phyloP scores from a whole-genome alignment of 2,329 filamentous ascomycete species.

The Botrytis tulipae region DNA sequence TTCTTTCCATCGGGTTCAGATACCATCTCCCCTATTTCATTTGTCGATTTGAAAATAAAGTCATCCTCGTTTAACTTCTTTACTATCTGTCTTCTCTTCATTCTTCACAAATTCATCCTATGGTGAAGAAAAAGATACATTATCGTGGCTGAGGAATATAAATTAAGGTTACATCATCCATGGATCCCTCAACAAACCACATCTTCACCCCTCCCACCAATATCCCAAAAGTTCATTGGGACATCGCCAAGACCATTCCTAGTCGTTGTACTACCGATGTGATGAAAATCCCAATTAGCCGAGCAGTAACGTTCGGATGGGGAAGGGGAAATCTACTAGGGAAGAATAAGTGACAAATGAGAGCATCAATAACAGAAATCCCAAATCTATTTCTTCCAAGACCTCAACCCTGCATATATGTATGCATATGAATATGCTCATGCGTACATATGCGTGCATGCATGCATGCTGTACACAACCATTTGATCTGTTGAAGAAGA shows the following conservation, averaged over 20 bases:
- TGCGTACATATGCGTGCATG: not conserved
- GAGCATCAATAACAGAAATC: not conserved
- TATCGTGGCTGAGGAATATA: not conserved
- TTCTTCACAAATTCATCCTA: too few species aligned
- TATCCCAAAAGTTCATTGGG: not conserved
- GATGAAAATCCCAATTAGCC: not conserved
- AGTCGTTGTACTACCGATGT: not conserved
- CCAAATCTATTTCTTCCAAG: not conserved
- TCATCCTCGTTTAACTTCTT: not conserved
- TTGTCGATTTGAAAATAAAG: not conserved
- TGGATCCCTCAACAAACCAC: not conserved
- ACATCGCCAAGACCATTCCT: not conserved
- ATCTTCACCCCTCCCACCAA: not conserved
- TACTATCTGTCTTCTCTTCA: not conserved
- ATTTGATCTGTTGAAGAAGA: not conserved
- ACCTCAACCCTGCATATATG: not conserved
- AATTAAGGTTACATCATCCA: not conserved
- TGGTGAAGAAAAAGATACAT: not conserved
- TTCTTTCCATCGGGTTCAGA: not conserved
- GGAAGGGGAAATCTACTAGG: not conserved
- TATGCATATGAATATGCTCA: too few species aligned
- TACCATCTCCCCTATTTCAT: not conserved
- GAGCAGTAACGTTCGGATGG: not conserved
- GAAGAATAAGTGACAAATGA: not conserved
- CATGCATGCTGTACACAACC: not conserved